Evolutionary conservation across 169 alveolate species (phyloP).

Genomic region (Besnoitia besnoiti): DNA sequence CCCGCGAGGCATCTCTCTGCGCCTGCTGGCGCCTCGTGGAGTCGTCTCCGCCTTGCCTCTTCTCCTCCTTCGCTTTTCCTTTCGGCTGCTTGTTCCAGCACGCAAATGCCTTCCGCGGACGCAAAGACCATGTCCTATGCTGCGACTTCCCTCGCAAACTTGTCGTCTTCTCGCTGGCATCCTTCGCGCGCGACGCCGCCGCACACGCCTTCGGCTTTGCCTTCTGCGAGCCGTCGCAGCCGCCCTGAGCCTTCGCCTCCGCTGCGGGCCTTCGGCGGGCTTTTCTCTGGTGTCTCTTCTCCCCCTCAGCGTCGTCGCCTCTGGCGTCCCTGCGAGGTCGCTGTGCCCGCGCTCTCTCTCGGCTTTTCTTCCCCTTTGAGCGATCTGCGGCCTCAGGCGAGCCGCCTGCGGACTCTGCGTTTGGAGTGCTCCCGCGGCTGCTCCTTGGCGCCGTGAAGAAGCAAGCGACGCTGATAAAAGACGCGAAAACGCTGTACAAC

Average conservation of each 20-base stretch:
- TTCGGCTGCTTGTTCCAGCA: background rate
- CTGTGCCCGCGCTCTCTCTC: too few species aligned
- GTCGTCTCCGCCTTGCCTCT: background rate
- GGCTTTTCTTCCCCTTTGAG: background rate
- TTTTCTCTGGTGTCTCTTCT: background rate
- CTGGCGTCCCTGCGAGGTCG: background rate
- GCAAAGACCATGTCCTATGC: background rate
- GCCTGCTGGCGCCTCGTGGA: constrained; percentile 12
- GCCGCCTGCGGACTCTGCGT: background rate
- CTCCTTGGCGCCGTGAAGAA: background rate
- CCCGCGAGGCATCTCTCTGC: background rate
- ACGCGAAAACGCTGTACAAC: background rate
- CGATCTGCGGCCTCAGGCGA: background rate
- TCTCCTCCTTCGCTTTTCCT: background rate
- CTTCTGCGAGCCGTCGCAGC: background rate
- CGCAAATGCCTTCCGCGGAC: background rate
- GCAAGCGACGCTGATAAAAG: background rate
- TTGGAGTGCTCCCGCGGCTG: background rate
- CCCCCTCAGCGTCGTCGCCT: background rate
- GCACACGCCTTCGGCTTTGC: background rate
- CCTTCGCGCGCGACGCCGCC: background rate
- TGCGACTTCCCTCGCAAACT: background rate
- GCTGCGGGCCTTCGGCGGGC: background rate
- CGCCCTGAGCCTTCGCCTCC: background rate
- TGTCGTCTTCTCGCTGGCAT: background rate